Conservation (phyloP, 768 basidiomycete species). For the Tricholoma flavovirens region DNA sequence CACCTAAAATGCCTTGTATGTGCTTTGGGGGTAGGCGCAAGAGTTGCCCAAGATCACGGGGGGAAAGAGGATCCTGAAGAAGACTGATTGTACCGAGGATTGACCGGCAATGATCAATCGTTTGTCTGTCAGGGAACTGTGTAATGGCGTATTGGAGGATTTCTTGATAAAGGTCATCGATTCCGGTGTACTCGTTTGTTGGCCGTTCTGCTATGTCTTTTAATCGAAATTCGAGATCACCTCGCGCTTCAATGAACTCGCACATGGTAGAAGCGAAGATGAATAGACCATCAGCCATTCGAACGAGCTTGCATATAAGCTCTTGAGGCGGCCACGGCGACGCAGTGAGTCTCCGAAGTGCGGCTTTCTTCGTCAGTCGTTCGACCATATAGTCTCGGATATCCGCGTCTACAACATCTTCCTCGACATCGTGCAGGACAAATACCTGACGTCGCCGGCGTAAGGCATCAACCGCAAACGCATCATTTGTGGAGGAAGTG, state of each 20-base stretch:
- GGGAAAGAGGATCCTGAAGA: constrained; percentile 13
- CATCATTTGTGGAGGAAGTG: constrained; percentile 10
- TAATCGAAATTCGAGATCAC: constrained; percentile 12
- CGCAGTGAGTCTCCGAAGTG: constrained; percentile 4
- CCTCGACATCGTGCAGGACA: constrained; percentile 19
- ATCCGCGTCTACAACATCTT: constrained; percentile 17
- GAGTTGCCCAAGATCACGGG: constrained; percentile 9
- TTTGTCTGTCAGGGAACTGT: constrained; percentile 9
- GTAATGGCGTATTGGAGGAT: constrained; percentile 11
- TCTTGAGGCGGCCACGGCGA: constrained; percentile 16
- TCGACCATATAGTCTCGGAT: constrained; percentile 14
- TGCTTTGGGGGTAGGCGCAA: constrained; percentile 13
- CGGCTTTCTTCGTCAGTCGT: constrained; percentile 5
- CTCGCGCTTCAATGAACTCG: constrained; percentile 16
- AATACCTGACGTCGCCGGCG: constrained; percentile 12
- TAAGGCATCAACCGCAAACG: constrained; percentile 5
- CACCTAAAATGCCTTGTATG: constrained; percentile 12
- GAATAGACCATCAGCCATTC: constrained; percentile 14
- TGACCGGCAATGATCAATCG: constrained; percentile 9
- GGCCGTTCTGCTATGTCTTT: constrained; percentile 11
- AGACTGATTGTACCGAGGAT: constrained; percentile 12
- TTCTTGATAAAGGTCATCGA: constrained; percentile 12
- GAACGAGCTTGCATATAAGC: constrained; percentile 7
- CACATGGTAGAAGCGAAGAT: constrained; percentile 17
- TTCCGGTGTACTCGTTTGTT: constrained; percentile 11